Percentiles rank a stretch among this genome's conserved stretches.
These are phyloP conservation scores for Penicillium coprophilum DNA, from an alignment of 495 filamentous ascomycete genomes.

Conservation along the genomic window DNA sequence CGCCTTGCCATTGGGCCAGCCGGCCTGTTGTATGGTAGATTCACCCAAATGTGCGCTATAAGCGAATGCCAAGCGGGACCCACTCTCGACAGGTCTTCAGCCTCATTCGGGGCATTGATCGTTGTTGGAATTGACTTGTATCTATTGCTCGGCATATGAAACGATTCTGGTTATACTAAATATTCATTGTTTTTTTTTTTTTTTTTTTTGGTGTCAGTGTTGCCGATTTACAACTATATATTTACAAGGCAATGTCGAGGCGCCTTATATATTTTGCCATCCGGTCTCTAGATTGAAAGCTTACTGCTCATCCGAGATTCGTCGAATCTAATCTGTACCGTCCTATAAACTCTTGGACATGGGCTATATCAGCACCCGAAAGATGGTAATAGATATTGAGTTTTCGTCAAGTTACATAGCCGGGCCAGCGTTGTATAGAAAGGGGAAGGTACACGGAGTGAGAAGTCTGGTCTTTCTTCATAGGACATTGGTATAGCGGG, in stretches of 20 bases:
- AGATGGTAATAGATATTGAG: background rate
- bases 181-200: background rate
- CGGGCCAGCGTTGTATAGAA: background rate
- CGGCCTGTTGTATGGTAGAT: conserved; percentile 23
- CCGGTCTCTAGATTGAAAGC: background rate
- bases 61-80: no score
- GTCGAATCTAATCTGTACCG: background rate
- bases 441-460: background rate
- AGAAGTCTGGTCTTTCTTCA: background rate
- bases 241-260: background rate
- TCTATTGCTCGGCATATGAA: background rate
- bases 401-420: background rate
- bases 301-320: background rate
- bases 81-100: background rate
- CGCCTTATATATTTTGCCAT: background rate
- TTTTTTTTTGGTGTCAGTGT: background rate
- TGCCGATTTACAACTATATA: background rate
- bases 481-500: background rate
- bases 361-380: background rate
- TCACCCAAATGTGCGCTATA: background rate
- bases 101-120: background rate
- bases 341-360: background rate
- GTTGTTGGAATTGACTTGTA: background rate
- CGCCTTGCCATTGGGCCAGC: conserved; percentile 71
- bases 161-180: background rate